Evolutionary conservation across 1,284 basidiomycete species (phyloP).

Genomic region (Porogramme epimiltina): DNA sequence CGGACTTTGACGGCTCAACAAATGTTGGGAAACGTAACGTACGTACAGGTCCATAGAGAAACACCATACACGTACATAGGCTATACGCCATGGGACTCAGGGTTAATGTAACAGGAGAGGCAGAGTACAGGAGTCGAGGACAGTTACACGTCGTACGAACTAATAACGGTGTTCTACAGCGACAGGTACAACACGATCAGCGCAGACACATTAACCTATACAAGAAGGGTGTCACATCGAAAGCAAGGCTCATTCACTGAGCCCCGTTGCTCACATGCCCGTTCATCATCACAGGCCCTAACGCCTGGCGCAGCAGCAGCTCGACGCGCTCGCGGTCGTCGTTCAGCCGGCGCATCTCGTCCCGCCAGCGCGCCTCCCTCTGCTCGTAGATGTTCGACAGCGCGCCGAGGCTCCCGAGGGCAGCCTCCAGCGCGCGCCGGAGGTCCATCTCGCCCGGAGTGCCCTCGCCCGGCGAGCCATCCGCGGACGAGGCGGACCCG

Average conservation of each 20-base stretch:
- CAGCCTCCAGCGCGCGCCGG: slow-evolving; percentile 61
- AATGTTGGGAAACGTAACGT: too few relatives aligned
- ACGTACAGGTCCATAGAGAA: too few relatives aligned
- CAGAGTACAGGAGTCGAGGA: too few relatives aligned
- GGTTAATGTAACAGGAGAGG: too few relatives aligned
- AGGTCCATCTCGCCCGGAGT: slow-evolving; percentile 63
- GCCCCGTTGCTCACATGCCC: slow-evolving; percentile 10
- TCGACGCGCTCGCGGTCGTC: slow-evolving; percentile 71
- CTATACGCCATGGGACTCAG: too few relatives aligned
- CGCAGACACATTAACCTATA: neutral
- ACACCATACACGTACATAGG: too few relatives aligned
- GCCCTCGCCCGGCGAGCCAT: slow-evolving; percentile 55
- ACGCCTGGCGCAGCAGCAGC: slow-evolving; percentile 60
- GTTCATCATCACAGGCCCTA: slow-evolving; percentile 42
- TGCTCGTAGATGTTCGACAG: slow-evolving; percentile 66
- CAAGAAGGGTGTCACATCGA: neutral
- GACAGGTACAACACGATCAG: too few relatives aligned
- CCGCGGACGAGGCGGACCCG: slow-evolving; percentile 41
- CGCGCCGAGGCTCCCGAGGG: slow-evolving; percentile 62
- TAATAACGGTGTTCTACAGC: too few relatives aligned
- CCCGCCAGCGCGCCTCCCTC: slow-evolving; percentile 65
- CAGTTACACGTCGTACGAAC: too few relatives aligned
- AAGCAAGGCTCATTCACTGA: neutral
- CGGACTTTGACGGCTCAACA: too few relatives aligned
- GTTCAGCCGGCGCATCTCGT: slow-evolving; percentile 64